phyloP scores from a whole-genome alignment of 768 basidiomycete genomes.

The Zangia roseola region DNA sequence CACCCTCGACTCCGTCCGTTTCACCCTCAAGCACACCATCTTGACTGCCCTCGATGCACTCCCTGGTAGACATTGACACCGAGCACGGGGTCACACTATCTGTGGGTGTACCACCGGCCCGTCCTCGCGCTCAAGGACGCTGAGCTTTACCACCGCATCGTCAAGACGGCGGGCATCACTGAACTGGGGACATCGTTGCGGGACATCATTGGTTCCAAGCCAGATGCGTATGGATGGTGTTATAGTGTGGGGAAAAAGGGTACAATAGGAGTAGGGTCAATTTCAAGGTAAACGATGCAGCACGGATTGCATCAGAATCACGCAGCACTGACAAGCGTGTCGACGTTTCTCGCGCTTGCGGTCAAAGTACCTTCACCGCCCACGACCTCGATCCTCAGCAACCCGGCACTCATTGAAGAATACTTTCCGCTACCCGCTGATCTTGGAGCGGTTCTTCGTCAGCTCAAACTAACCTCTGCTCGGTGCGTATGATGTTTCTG shows the following conservation, averaged over 20 bases:
- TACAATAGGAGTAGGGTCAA: conserved; percentile 90
- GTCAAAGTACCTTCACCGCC: no score
- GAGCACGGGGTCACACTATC: conserved; percentile 61
- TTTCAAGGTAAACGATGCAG: conserved; percentile 54
- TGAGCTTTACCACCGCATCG: conserved; percentile 48
- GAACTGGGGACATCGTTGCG: conserved; percentile 60
- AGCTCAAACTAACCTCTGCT: no score
- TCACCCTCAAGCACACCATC: conserved; percentile 57
- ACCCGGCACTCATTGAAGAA: no score
- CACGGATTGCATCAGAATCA: no score
- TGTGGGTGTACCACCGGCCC: conserved; percentile 70
- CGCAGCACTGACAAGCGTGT: no score
- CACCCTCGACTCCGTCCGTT: conserved; percentile 56
- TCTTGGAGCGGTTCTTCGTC: no score
- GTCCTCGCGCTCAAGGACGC: conserved; percentile 63
- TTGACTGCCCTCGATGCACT: conserved; percentile 61
- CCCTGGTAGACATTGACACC: conserved; percentile 55
- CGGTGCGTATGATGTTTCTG: no score
- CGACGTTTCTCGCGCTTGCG: no score
- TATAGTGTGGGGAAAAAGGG: conserved; percentile 91
- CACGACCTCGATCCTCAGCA: no score
- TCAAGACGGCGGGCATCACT: conserved; percentile 16
- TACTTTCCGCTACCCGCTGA: conserved; percentile 85
- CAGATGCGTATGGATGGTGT: conserved; percentile 81
- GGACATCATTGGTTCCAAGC: conserved; percentile 53